These are phyloP conservation scores for Globisporangium recalcitrans DNA, from an alignment of 352 stramenopile species.

Conservation along the genomic window DNA sequence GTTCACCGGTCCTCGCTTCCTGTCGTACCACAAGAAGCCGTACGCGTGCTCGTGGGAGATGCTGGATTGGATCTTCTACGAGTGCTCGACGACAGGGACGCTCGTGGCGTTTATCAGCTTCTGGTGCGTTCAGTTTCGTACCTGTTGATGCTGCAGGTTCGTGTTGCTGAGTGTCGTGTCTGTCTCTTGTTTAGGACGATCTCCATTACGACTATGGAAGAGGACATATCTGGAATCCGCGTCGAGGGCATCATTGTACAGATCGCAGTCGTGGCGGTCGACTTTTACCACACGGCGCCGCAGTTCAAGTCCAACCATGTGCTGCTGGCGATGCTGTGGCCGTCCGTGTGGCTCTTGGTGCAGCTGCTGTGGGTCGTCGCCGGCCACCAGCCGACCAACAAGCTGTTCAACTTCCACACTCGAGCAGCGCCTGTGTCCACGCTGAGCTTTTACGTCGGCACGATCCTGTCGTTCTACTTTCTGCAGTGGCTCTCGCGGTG, in stretches of 20 bases:
- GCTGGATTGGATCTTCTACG: slow-evolving; percentile 61
- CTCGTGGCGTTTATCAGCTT: slow-evolving; percentile 47
- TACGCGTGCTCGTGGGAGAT: slow-evolving; percentile 59
- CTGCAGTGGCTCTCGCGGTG: slow-evolving; percentile 31
- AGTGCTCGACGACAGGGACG: slow-evolving; percentile 42
- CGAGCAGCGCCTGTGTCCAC: slow-evolving; percentile 29
- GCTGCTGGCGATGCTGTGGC: slow-evolving; percentile 51
- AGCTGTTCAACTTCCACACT: slow-evolving; percentile 60
- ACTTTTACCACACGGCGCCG: slow-evolving; percentile 59
- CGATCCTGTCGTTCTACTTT: slow-evolving; percentile 34
- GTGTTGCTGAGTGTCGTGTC: neutral
- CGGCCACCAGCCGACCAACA: slow-evolving; percentile 48
- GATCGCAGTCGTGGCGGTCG: slow-evolving; percentile 38
- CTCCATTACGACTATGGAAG: slow-evolving; percentile 33
- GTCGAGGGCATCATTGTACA: slow-evolving; percentile 35
- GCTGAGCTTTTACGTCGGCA: slow-evolving; percentile 31
- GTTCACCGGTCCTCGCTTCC: slow-evolving; percentile 50
- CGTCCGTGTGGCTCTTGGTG: slow-evolving; percentile 44
- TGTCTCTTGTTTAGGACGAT: slow-evolving; percentile 25
- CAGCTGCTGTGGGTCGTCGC: slow-evolving; percentile 53
- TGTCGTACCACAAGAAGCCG: slow-evolving; percentile 46
- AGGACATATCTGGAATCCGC: slow-evolving; percentile 25
- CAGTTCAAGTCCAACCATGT: slow-evolving; percentile 62
- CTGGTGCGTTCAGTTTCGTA: slow-evolving; percentile 28
- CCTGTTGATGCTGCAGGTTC: too few species aligned